Base-by-base conservation (phyloP, 2,329 filamentous ascomycete genomes). In the Ophiosphaerella narmari region DNA sequence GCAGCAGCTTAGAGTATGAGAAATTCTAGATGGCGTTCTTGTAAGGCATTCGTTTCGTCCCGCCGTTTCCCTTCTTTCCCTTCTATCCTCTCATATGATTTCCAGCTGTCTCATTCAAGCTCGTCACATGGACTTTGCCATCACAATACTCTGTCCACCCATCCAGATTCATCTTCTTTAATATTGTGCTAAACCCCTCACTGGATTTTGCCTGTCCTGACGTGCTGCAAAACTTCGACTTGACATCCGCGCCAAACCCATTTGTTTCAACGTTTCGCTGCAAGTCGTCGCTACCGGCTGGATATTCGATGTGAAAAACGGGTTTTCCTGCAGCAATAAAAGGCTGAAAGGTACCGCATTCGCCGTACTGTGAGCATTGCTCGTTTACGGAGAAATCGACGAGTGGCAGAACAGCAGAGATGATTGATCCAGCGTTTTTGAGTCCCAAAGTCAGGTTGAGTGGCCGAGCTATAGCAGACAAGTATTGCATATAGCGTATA, bases 281-380 rank as follows among this genome's bases (percentile, higher is more conserved):
- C 16, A 46, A 13, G 29, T 57, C 48, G 6, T 47, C 49, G 8
- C 46, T 45, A 11, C 66, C 66, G 7, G 78, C 79, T 2, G 85
- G 85, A 62, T 90, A 90, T 73, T 90, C 87, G 55, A 90, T 87
- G 65, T 89, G 83, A 67, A 89, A 89, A 29, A 90, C 86, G 1
- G 87, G 86, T 69, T 89, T 89, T 29, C 78, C 76, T 5, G 79
- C 80, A 8, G 78, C 61, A 48, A 86, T 79, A 62, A 89, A 89
- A 3, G 78, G 70, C 2, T 74, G 70, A 66, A 84, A 89, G 1
- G 72, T 78, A 32, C 74, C 72, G 64, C 86, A 89, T 66, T 89
- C 86, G 4, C 73, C 51, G 59, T 82, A 83, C 65, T 86, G 60
- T 13, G 80, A 78, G 66, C 87, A 90, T 72, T 89, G 81, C 75